These are phyloP conservation scores for Petunia hybrid DNA, from an alignment of 305 asterid genomes.

Conservation along the genomic window DNA sequence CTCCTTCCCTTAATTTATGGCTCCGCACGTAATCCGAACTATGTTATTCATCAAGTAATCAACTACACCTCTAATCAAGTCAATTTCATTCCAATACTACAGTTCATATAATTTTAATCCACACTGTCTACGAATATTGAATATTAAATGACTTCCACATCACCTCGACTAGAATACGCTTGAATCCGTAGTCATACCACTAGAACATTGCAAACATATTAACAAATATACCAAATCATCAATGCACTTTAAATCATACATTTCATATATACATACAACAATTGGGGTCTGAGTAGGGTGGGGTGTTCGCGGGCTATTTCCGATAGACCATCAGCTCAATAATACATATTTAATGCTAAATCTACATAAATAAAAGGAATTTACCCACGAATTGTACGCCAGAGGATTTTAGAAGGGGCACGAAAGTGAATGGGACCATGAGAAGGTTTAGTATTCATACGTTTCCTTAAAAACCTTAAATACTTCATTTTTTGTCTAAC, in stretches of 20 bases:
- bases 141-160: background rate
- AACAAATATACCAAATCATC: background rate
- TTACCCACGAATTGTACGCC: slow-evolving; percentile 97
- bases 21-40: no score
- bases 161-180: background rate
- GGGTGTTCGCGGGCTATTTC: no score
- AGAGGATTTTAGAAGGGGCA: slow-evolving; percentile 92
- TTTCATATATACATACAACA: background rate
- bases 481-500: slow-evolving; percentile 99
- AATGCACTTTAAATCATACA: background rate
- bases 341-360: no score
- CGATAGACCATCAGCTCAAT: no score
- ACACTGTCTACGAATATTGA: no score
- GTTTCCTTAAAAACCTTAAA: slow-evolving; percentile 78
- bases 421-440: slow-evolving; percentile 97
- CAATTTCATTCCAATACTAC: background rate
- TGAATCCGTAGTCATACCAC: background rate
- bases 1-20: no score
- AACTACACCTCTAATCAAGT: background rate
- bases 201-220: background rate
- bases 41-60: no score
- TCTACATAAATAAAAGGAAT: background rate
- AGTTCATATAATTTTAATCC: background rate
- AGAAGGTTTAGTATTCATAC: slow-evolving; percentile 97
- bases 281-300: no score